Conservation (phyloP, 257 asterid species). For the Voacanga thouarsii region DNA sequence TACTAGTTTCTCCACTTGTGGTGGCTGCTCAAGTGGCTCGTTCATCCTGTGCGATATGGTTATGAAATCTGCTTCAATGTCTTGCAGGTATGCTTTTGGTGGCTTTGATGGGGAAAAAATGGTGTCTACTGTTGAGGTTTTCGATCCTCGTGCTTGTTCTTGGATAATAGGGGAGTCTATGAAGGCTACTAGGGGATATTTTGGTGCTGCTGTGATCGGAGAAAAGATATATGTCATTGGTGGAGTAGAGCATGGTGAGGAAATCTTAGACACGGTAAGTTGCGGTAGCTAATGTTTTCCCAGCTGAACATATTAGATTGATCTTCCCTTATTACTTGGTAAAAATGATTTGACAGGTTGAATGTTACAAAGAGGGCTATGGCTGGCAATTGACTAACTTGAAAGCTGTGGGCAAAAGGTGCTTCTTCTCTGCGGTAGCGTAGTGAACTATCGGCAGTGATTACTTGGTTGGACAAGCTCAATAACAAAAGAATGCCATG, state of each 20-base stretch:
- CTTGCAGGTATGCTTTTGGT: slow-evolving; percentile 64
- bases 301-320: not conserved
- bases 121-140: slow-evolving; percentile 56
- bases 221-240: slow-evolving; percentile 49
- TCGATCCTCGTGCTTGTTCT: slow-evolving; percentile 57
- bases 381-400: slow-evolving; percentile 43
- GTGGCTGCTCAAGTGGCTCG: not conserved
- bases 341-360: slow-evolving; percentile 30
- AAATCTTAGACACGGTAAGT: slow-evolving; percentile 44
- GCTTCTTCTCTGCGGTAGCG: slow-evolving; percentile 44
- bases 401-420: slow-evolving; percentile 46
- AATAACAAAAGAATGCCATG: not conserved
- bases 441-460: slow-evolving; percentile 16
- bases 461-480: not conserved
- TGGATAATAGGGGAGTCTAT: slow-evolving; percentile 60
- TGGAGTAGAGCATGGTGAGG: slow-evolving; percentile 30
- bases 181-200: slow-evolving; percentile 43
- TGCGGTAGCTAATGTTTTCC: not conserved
- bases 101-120: slow-evolving; percentile 59
- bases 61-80: not conserved
- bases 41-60: not conserved
- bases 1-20: too few species aligned
- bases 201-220: slow-evolving; percentile 47
- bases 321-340: not conserved
- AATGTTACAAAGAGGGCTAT: slow-evolving; percentile 38